phyloP scores from a whole-genome alignment of 2,329 filamentous ascomycete species.

The Phialophora expanda region DNA sequence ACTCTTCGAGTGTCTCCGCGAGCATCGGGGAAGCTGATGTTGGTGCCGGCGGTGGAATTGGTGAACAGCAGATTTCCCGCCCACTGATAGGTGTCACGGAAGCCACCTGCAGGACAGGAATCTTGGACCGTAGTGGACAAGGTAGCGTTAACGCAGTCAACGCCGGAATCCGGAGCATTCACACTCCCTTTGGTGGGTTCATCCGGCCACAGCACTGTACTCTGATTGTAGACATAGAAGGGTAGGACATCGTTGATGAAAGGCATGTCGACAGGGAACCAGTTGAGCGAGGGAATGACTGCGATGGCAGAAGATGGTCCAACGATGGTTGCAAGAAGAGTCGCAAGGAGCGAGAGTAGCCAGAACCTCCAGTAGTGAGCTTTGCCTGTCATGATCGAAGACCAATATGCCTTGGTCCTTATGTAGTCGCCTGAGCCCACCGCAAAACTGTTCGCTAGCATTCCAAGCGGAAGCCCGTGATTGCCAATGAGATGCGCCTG shows the following conservation, averaged over 20 bases:
- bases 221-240: conserved; percentile 33
- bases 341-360: conserved; percentile 34
- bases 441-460: conserved; percentile 37
- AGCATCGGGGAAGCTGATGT: conserved; percentile 28
- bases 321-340: conserved; percentile 36
- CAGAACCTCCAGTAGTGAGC: conserved; percentile 29
- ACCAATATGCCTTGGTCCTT: conserved; percentile 39
- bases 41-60: conserved; percentile 28
- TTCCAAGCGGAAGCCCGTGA: conserved; percentile 39
- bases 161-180: conserved; percentile 29
- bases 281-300: conserved; percentile 37
- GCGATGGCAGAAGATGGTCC: conserved; percentile 40
- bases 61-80: conserved; percentile 27
- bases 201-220: conserved; percentile 35
- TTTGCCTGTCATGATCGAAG: conserved; percentile 30
- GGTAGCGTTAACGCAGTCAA: conserved; percentile 20
- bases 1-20: conserved; percentile 30
- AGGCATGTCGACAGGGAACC: conserved; percentile 31
- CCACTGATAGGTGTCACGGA: conserved; percentile 26
- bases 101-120: conserved; percentile 22
- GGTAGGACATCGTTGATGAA: conserved; percentile 27
- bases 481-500: conserved; percentile 35
- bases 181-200: conserved; percentile 28
- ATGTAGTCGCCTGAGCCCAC: conserved; percentile 39
- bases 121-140: conserved; percentile 23